Base-by-base conservation (phyloP, 352 stramenopile genomes). In the Phytophthora pseudosyringae region DNA sequence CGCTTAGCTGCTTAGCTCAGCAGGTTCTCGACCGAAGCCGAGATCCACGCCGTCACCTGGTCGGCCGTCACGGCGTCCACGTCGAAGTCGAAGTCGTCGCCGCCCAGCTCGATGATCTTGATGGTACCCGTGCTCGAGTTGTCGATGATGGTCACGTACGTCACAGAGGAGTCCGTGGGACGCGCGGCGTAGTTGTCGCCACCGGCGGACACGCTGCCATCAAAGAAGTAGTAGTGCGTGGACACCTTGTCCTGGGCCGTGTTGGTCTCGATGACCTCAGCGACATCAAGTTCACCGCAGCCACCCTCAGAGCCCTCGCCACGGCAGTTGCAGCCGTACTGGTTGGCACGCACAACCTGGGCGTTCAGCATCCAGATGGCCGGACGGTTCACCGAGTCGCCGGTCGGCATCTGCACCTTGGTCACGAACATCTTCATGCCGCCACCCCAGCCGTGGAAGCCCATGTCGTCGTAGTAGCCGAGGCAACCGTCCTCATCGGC, bases 281-380 rank as follows among this genome's bases (percentile, higher is more conserved):
- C 83, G 18, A 90, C 78, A 52, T 90, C 83, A 16, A 91, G 75
- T 40, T 93, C 83, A 50, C 83, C 83, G 46, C 83, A 93, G 60
- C 81, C 83, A 43, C 83, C 83, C 12, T 72, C 67, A 3, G 64
- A 57, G 0, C 80, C 80, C 9, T 69, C 75, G 45, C 79, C 76
- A 46, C 83, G 83, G 75, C 83, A 93, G 67, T 91, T 92, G 76
- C 83, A 90, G 39, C 75, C 69, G 62, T 92, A 92, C 69, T 92
- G 83, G 66, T 75, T 81, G 5, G 78, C 75, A 44, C 78, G 81
- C 1, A 93, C 48, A 11, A 90, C 74, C 71, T 90, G 83, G 12
- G 81, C 80, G 62, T 90, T 90, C 15, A 92, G 74, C 71, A 90
- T 86, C 83, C 83, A 92, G 57, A 92, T 88, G 8, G 79, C 83